These are phyloP conservation scores for Naegleria fowleri DNA, from an alignment of 208 protist species.

Conservation along the genomic window DNA sequence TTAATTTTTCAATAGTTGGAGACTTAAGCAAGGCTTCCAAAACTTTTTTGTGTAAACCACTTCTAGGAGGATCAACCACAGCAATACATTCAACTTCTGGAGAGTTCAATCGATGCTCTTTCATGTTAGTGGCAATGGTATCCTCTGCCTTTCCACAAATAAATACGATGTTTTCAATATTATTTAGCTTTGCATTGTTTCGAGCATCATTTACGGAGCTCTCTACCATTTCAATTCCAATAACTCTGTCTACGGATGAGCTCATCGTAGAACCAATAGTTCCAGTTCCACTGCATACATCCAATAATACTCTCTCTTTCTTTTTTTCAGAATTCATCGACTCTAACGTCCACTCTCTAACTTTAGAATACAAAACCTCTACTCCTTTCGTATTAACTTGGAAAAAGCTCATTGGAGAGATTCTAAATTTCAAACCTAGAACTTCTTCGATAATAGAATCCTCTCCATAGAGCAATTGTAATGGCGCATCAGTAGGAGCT, in stretches of 20 bases:
- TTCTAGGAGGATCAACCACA: conserved; percentile 77
- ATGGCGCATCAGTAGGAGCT: background rate
- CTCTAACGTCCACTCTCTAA: background rate
- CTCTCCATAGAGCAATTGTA: conserved; percentile 9
- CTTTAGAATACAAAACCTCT: conserved; percentile 68
- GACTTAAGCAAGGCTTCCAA: conserved; percentile 81
- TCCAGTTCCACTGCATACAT: conserved; percentile 90
- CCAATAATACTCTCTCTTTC: conserved; percentile 67
- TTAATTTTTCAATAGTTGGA: conserved; percentile 66
- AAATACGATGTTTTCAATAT: conserved; percentile 74
- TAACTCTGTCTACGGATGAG: conserved; percentile 65
- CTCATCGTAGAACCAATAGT: conserved; percentile 82
- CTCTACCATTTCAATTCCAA: conserved; percentile 83
- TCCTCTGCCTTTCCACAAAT: conserved; percentile 81
- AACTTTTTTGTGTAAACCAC: conserved; percentile 73
- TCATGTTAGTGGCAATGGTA: conserved; percentile 39
- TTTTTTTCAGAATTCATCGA: conserved; percentile 33
- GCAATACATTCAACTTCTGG: conserved; percentile 58
- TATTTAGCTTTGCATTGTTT: conserved; percentile 71
- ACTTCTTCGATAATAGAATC: background rate
- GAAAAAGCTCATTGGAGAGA: conserved; percentile 85
- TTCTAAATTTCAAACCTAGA: conserved; percentile 67
- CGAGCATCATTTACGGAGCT: conserved; percentile 72
- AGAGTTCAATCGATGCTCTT: background rate
- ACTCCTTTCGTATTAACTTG: conserved; percentile 86